A percentile compares a stretch with the other conserved stretches of the same genome.
Evolutionary conservation across 805 yeast genomes (phyloP).

Genomic region (Ogataea populi-albae): DNA sequence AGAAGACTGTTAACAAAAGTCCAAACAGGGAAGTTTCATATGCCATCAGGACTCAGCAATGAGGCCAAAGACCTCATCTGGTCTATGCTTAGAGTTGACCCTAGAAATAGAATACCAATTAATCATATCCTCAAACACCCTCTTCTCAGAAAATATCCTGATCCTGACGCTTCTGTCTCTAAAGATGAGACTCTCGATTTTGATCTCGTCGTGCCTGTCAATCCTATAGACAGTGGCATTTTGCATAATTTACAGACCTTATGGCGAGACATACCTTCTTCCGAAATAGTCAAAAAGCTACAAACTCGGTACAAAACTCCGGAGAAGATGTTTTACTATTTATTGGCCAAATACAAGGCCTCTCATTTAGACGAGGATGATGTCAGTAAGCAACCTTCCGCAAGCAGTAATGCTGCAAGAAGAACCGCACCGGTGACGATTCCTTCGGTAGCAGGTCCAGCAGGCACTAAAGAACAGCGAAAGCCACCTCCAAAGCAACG

Average conservation of each 20-base stretch:
- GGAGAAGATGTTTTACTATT: constrained; percentile 37
- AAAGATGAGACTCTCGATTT: constrained; percentile 18
- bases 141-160: constrained; percentile 50
- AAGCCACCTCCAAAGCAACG: constrained; percentile 10
- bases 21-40: constrained; percentile 69
- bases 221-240: constrained; percentile 46
- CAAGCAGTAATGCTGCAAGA: no score
- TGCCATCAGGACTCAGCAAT: constrained; percentile 60
- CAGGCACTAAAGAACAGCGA: constrained; percentile 8
- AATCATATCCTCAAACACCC: constrained; percentile 61
- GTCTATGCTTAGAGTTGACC: constrained; percentile 67
- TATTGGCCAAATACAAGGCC: constrained; percentile 33
- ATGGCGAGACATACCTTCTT: constrained; percentile 52
- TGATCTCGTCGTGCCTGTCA: constrained; percentile 25
- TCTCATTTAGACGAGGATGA: constrained; percentile 21
- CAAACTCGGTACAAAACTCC: constrained; percentile 25
- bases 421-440: no score
- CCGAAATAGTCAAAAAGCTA: constrained; percentile 28
- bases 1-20: constrained; percentile 69
- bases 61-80: constrained; percentile 69
- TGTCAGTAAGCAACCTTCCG: neutral
- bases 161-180: constrained; percentile 30
- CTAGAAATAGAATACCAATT: constrained; percentile 67
- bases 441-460: no score
- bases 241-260: constrained; percentile 52